Base-by-base conservation (phyloP, 345 rosid genomes). In the Melastoma malabathricum region DNA sequence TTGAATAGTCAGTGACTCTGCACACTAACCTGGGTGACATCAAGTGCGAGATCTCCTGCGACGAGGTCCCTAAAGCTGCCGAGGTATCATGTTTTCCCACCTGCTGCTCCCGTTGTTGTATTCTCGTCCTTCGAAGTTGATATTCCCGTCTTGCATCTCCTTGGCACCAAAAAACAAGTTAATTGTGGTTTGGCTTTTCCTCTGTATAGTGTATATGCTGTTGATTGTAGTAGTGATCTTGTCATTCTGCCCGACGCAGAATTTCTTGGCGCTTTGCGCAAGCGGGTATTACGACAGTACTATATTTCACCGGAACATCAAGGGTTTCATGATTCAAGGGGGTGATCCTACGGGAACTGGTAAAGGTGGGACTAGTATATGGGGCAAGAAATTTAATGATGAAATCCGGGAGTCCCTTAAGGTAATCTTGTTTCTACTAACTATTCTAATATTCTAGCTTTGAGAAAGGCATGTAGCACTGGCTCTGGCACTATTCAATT, bases 251-350 rank as follows among this genome's bases (percentile, higher is more conserved):
- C 45, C 19, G 49, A 39, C 62, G 62, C 87, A 87, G 98, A 92
- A 92, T 64, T 92, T 87, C 57, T 69, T 92, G 86, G 98, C 88
- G 43, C 68, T 84, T n/a, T 87, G 95, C 63, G 95, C 84, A 2
- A 87, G 98, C 59, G 94, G 97, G 15, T 92, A 80, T 62, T 87
- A 84, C 47, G 97, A 92, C 18, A 79, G 97, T 46, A 87, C 95
- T 48, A 66, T 87, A 59, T 92, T 87, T 67, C 98, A 92, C 56
- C 64, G 98, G 15, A 92, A 92, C 38, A 84, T 92, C 47, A 92
- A 87, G 64, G 95, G 98, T 43, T 92, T 87, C 66, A 92, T 92
- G 98, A 92, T 92, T 64, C 98, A 92, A 76, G 98, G 97, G 18
- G 98, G 98, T 51, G 98, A 92, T 63, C 98, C 98, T 1, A 84